Conservation (phyloP, 495 filamentous ascomycete genomes). For the Penicillium ucsense region DNA sequence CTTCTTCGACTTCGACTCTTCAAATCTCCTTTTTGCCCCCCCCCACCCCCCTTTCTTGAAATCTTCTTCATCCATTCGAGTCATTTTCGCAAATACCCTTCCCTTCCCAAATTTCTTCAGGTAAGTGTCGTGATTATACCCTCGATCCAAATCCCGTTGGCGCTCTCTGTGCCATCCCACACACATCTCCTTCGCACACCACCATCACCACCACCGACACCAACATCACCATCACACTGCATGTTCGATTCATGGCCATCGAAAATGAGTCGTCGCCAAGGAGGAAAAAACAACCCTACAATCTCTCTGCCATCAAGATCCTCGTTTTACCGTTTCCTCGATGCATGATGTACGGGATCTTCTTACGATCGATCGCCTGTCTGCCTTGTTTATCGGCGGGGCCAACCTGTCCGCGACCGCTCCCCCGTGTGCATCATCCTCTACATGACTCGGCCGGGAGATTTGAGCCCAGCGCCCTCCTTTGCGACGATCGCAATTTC, state of each 20-base stretch:
- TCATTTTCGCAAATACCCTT: slow-evolving; percentile 8
- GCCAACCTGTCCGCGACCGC: slow-evolving; percentile 18
- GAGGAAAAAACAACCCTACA: not conserved
- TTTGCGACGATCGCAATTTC: slow-evolving; percentile 9
- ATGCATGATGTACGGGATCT: not conserved
- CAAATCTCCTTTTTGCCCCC: too few relatives aligned
- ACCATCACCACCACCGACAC: too few relatives aligned
- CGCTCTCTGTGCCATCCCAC: not conserved
- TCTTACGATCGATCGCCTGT: slow-evolving; percentile 1
- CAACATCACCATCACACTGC: too few relatives aligned
- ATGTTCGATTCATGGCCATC: too few relatives aligned
- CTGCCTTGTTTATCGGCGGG: slow-evolving; percentile 17
- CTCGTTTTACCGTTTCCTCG: not conserved
- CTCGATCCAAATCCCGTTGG: slow-evolving; percentile 2
- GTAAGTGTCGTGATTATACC: slow-evolving; percentile 8
- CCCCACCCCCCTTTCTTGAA: not conserved
- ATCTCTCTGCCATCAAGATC: slow-evolving; percentile 1
- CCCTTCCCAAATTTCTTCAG: slow-evolving; percentile 9
- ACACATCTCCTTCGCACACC: too few relatives aligned
- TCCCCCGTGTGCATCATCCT: slow-evolving; percentile 8
- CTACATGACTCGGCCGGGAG: slow-evolving; percentile 6
- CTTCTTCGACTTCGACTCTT: slow-evolving; percentile 18
- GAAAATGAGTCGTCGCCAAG: too few relatives aligned
- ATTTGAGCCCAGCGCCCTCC: slow-evolving; percentile 2
- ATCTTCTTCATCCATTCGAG: slow-evolving; percentile 13